Evolutionary conservation across 306 rosid species (phyloP).

Genomic region (Comarum palustre): DNA sequence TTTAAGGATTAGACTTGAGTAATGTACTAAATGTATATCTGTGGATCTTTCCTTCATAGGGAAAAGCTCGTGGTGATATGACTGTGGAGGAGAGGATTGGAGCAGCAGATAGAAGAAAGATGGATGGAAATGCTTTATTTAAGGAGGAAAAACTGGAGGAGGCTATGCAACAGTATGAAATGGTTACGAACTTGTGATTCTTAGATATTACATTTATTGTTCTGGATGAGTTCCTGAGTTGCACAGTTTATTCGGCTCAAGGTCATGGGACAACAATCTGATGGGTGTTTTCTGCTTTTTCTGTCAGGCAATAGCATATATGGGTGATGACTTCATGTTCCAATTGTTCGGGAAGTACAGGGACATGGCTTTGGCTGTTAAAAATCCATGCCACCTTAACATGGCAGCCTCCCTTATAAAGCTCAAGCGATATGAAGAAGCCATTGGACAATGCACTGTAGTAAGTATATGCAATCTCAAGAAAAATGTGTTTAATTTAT

Average conservation of each 20-base stretch:
- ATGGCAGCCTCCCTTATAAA: conserved; percentile 81
- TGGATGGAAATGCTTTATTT: conserved; percentile 86
- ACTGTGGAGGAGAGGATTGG: conserved; percentile 95
- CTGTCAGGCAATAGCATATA: conserved; percentile 78
- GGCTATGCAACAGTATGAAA: conserved; percentile 99
- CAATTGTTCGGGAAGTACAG: conserved; percentile 87
- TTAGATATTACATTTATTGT: conserved; percentile 22
- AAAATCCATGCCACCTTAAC: conserved; percentile 97
- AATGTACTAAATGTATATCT: conserved; percentile 31
- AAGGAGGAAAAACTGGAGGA: conserved; percentile 87
- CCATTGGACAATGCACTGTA: conserved; percentile 73
- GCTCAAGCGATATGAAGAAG: conserved; percentile 82
- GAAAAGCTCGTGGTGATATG: conserved; percentile 91
- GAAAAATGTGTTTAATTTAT: conserved; percentile 2
- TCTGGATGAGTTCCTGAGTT: conserved; percentile 9
- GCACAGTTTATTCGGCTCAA: background rate
- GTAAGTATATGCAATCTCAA: conserved; percentile 41
- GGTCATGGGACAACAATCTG: conserved; percentile 16
- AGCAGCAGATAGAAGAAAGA: conserved; percentile 79
- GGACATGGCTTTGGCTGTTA: conserved; percentile 92
- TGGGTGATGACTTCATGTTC: conserved; percentile 97
- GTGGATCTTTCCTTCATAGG: conserved; percentile 38
- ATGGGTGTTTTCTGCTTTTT: background rate
- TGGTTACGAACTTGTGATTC: conserved; percentile 58
- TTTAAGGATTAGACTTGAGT: conserved; percentile 15